Evolutionary conservation across 1,139 yeast species (phyloP), one percentile per base, ranked within the genome.

Genomic region (Petasospora fabianii): DNA sequence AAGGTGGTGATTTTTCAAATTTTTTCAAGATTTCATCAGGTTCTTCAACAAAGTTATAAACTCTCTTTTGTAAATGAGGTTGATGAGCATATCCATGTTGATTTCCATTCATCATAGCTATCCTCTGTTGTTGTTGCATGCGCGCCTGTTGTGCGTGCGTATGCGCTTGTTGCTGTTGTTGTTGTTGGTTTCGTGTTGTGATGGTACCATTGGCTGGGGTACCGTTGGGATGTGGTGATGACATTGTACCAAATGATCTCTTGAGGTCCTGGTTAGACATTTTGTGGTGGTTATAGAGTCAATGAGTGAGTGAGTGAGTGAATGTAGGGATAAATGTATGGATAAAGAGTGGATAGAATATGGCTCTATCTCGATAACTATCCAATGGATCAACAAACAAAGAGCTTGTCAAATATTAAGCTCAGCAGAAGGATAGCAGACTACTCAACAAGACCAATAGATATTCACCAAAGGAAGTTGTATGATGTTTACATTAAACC

Each of bases 1-100:
- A 84, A 10, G 97, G 85, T 6, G 94, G 86, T 47, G 76, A 78
- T 44, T 79, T 77, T 45, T 83, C 80, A 57, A 81, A 88, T 57
- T 88, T 90, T 44, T 77, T 74, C 50, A 92, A 64, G n/a, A 92
- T 71, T 35, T 82, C 85, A 46, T 77, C 84, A 10, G 85, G 66
- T 5, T 90, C 79, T 50, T 84, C 85, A 12, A 84, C 79, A 56
- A 82, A 83, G 35, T 77, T 73, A 53, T 74, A 77, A 16, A 28
- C 35, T 22, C 71, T 60, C 46, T 38, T 38, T 21, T 33, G 36
- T 34, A 38, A 36, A 6, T 11, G 17, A 4, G 38, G 36, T 12
- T 34, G 18, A 43, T 52, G 39, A 0, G 50, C 46, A n/a, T 46
- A 38, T 0, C 54, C 53, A 43, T 73, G 71, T 26, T 63, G 65